Conservation (phyloP, 768 basidiomycete species). For the Heimioporus sp. region DNA sequence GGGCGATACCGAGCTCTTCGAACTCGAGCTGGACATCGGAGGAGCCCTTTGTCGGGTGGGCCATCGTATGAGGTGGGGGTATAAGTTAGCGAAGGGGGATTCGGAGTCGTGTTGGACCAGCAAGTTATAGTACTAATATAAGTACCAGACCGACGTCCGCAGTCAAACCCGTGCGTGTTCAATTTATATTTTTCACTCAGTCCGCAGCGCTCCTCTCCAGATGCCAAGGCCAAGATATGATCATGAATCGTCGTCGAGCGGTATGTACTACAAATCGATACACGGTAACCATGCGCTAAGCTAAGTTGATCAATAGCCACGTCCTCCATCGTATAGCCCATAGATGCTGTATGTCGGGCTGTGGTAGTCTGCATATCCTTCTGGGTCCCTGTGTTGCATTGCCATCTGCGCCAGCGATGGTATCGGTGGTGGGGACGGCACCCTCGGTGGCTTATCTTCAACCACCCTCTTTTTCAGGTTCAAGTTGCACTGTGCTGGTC, state of each 20-base stretch:
- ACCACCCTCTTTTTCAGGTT: slow-evolving; percentile 30
- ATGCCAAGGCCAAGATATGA: slow-evolving; percentile 6
- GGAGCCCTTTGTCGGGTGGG: slow-evolving; percentile 27
- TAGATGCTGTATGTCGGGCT: slow-evolving; percentile 86
- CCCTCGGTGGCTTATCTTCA: slow-evolving; percentile 67
- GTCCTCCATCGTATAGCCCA: slow-evolving; percentile 63
- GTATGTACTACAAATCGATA: slow-evolving; percentile 19
- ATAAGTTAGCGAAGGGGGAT: slow-evolving; percentile 9
- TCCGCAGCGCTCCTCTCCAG: slow-evolving; percentile 18
- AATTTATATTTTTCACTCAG: slow-evolving; percentile 4
- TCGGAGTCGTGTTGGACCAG: too few relatives aligned
- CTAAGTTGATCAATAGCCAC: too few relatives aligned
- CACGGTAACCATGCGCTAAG: too few relatives aligned
- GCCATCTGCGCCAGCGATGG: slow-evolving; percentile 77
- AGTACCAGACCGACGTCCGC: too few relatives aligned
- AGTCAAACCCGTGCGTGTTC: slow-evolving; percentile 3
- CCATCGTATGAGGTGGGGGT: slow-evolving; percentile 27
- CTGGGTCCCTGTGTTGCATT: slow-evolving; percentile 58
- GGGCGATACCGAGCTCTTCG: slow-evolving; percentile 44
- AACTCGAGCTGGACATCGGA: slow-evolving; percentile 40
- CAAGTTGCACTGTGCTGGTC: not conserved
- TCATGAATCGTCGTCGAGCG: too few relatives aligned
- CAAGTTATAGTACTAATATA: too few relatives aligned
- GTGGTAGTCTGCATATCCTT: slow-evolving; percentile 63
- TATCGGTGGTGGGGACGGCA: slow-evolving; percentile 75